Percentiles rank a stretch among this genome's conserved stretches.
Evolutionary conservation across 495 filamentous ascomycete genomes (phyloP).

Genomic region (Lasiosphaeria hispida): DNA sequence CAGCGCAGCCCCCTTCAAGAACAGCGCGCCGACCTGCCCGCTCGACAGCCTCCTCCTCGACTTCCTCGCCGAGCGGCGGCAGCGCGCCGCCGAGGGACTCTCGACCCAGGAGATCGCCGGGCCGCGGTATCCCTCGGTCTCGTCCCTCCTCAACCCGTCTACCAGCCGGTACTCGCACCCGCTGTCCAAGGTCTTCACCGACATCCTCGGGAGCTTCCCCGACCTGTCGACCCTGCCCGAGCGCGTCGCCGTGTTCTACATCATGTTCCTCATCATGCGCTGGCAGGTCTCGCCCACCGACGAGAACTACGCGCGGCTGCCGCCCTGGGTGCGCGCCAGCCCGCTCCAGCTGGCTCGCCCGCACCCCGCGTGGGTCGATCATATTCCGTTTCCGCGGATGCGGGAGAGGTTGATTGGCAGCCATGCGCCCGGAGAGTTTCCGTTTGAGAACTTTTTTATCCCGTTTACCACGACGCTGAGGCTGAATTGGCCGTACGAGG

Average conservation of each 20-base stretch:
- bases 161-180: constrained; percentile 61
- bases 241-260: constrained; percentile 71
- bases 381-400: constrained; percentile 73
- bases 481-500: constrained; percentile 77
- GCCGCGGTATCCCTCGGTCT: constrained; percentile 72
- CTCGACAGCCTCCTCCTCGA: constrained; percentile 74
- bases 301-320: constrained; percentile 71
- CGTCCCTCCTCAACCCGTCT: constrained; percentile 68
- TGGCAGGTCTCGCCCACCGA: constrained; percentile 74
- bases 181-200: constrained; percentile 76
- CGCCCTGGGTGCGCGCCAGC: constrained; percentile 62
- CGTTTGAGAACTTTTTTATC: constrained; percentile 77
- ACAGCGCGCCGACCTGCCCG: constrained; percentile 63
- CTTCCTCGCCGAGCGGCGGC: constrained; percentile 67
- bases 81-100: constrained; percentile 60
- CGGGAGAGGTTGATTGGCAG: constrained; percentile 57
- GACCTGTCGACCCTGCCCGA: constrained; percentile 67
- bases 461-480: constrained; percentile 70
- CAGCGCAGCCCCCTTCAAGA: constrained; percentile 51
- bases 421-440: constrained; percentile 43
- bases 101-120: constrained; percentile 61
- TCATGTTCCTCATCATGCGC: constrained; percentile 81
- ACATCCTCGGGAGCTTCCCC: constrained; percentile 74
- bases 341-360: constrained; percentile 57
- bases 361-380: constrained; percentile 77